Conservation (phyloP, 2,329 filamentous ascomycete genomes). For the Pestalotiopsis sp. region DNA sequence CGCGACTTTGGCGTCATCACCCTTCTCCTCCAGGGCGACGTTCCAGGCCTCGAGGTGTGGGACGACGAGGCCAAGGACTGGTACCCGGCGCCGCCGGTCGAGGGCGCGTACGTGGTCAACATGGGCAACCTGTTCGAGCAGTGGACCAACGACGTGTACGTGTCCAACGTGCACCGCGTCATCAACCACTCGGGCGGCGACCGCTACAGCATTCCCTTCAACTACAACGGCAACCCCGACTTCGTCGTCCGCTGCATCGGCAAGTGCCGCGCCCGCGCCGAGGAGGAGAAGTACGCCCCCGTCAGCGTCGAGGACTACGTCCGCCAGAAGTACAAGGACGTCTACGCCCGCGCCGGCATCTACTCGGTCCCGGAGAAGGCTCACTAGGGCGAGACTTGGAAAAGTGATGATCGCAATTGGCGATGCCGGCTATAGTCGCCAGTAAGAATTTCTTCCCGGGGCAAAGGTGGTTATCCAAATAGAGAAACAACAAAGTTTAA, state of each 20-base stretch:
- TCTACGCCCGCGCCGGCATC: conserved; percentile 2
- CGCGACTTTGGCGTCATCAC: conserved; percentile 28
- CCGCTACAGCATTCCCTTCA: conserved; percentile 12
- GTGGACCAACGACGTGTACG: conserved; percentile 25
- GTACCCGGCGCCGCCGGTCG: conserved; percentile 20
- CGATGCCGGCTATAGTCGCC: too few relatives aligned
- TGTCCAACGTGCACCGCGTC: neutral
- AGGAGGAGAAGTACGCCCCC: conserved; percentile 17
- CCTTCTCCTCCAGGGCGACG: conserved; percentile 25
- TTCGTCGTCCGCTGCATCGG: conserved; percentile 18
- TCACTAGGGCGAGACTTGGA: too few relatives aligned
- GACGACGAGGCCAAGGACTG: conserved; percentile 18
- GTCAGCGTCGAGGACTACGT: conserved; percentile 17
- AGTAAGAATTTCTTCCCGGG: too few relatives aligned
- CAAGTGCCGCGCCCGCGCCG: conserved; percentile 11
- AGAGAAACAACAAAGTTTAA: too few relatives aligned
- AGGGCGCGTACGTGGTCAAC: conserved; percentile 37
- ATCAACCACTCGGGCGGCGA: neutral
- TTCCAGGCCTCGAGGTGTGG: conserved; percentile 26
- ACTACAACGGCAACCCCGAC: conserved; percentile 19
- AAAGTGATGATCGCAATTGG: too few relatives aligned
- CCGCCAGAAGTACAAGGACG: conserved; percentile 13
- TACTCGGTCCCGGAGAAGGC: too few relatives aligned
- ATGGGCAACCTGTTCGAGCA: conserved; percentile 39
- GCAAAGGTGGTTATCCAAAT: too few relatives aligned